Percentiles rank a stretch among this genome's conserved stretches.
phyloP scores from a whole-genome alignment of 306 rosid genomes.

The Dalbergia cultrata region DNA sequence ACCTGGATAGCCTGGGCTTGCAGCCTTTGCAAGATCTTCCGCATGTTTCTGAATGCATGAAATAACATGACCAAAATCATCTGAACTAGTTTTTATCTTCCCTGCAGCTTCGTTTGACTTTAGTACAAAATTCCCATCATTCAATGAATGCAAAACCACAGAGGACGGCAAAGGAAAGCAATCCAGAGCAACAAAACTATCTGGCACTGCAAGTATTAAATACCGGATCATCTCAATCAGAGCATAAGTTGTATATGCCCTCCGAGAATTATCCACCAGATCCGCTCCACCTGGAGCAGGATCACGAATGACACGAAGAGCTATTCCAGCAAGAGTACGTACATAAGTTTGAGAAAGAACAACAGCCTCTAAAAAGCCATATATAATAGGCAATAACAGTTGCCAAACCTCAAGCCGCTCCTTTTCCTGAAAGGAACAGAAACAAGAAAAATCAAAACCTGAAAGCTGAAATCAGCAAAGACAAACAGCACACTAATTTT shows the following conservation, averaged over 20 bases:
- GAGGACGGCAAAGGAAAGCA: conserved; percentile 90
- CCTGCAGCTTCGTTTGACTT: conserved; percentile 70
- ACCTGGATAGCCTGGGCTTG: conserved; percentile 74
- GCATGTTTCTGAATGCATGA: conserved; percentile 79
- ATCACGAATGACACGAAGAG: conserved; percentile 77
- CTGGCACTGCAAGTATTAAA: conserved; percentile 82
- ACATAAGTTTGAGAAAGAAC: conserved; percentile 90
- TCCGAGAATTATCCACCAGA: conserved; percentile 88
- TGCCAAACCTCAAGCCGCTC: conserved; percentile 82
- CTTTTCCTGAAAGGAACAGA: conserved; percentile 75
- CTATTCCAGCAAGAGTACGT: conserved; percentile 79
- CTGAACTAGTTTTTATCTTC: conserved; percentile 63
- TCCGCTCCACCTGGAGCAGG: conserved; percentile 98
- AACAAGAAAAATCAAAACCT: conserved; percentile 44
- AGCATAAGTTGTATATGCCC: conserved; percentile 81
- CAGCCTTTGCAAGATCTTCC: conserved; percentile 78
- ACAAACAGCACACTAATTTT: neutral
- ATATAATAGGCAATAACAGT: conserved; percentile 87
- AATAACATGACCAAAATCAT: conserved; percentile 72
- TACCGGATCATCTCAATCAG: conserved; percentile 92
- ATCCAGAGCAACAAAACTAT: conserved; percentile 92
- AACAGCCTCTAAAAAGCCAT: conserved; percentile 85
- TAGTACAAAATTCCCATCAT: conserved; percentile 71
- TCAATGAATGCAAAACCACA: conserved; percentile 69
- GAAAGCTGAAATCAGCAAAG: conserved; percentile 25